Percentiles rank a stretch among this genome's conserved stretches.
These are phyloP conservation scores for Posidonia oceanica DNA, from an alignment of 116 monocot species.

Conservation along the genomic window DNA sequence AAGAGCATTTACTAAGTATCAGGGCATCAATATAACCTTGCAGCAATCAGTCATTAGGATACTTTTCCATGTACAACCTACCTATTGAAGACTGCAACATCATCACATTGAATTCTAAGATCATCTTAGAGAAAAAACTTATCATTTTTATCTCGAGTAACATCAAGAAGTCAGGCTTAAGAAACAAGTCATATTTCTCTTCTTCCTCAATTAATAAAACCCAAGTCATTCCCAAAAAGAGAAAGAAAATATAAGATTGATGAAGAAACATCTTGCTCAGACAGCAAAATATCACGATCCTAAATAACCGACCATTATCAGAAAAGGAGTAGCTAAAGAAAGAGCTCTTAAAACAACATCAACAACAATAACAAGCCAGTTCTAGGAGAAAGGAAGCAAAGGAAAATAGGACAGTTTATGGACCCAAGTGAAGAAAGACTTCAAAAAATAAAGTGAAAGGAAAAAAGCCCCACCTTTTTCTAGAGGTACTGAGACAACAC, in stretches of 20 bases:
- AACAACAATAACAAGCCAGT: too few relatives aligned
- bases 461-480: neutral
- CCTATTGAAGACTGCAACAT: neutral
- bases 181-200: neutral
- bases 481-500: too few relatives aligned
- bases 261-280: neutral
- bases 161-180: neutral
- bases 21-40: neutral
- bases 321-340: too few relatives aligned
- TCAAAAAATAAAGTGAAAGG: neutral
- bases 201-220: too few relatives aligned
- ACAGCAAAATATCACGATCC: too few relatives aligned
- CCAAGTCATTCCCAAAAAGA: too few relatives aligned
- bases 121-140: neutral
- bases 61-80: neutral
- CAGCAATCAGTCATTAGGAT: neutral
- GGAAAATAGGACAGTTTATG: too few relatives aligned
- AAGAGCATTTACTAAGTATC: conserved; percentile 3
- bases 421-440: too few relatives aligned
- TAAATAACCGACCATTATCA: too few relatives aligned
- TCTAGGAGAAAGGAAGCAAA: too few relatives aligned
- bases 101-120: neutral
- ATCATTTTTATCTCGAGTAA: neutral
- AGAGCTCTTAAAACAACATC: too few relatives aligned
- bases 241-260: neutral